Evolutionary conservation across 331 rosid species (phyloP), one percentile per base, ranked within the genome.

Genomic region (Erythrophleum ivorense): DNA sequence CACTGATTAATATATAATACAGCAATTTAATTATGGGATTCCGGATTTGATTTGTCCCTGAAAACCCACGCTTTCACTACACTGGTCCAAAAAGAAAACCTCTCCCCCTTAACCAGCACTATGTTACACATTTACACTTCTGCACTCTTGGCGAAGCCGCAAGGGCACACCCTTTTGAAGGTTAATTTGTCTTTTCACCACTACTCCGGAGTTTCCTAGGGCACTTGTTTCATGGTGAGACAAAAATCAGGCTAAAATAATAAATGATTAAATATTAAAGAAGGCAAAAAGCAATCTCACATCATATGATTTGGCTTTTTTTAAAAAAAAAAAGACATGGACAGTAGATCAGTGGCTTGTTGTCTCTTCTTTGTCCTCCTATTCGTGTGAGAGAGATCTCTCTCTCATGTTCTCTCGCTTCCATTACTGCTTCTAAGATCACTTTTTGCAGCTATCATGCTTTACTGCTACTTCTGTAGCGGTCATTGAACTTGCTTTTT

Each of bases 391-490:
- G 66, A 59, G 66, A 76, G 81, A 76, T 72, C 74, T 72, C 78
- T 78, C 77, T 53, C 31, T n/a, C 46, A 2, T 31, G 9, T 7
- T 52, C 13, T 43, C 50, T 73, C 10, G 66, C 76, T 53, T 67
- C 70, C 9, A 52, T 76, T 67, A 45, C 72, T 73, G 79, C 62
- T 64, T 83, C 82, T 78, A 67, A 52, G 71, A 53, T 11, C 57
- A 7, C 86, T 82, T 82, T 82, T 75, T 79, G 86, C 63, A 80
- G 60, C 12, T 83, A 82, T 63, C 73, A 40, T 40, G 31, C 79
- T 71, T 63, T 48, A 34, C 40, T 65, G 16, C 76, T 66, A 24
- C 81, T 84, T 79, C 71, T 75, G 7, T 60, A 49, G 57, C 24
- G 40, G 71, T 53, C 71, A 80, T 75, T 85, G 78, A 77, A 66